Conservation (phyloP, 2,329 filamentous ascomycete species). For the Phaeosphaeriaceae sp. region DNA sequence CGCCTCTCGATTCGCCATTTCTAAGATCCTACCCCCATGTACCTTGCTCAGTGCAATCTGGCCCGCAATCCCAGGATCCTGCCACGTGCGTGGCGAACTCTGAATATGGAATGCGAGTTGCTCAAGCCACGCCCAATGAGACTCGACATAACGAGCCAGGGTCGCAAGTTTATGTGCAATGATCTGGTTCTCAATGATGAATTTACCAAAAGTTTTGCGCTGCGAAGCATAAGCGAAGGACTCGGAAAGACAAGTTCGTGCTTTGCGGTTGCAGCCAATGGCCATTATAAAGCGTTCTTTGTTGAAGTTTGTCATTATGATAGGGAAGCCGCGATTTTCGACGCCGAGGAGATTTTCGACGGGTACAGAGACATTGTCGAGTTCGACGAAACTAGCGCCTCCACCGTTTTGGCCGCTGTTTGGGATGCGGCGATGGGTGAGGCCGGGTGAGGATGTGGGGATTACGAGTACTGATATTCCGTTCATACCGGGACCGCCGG, state of each 20-base stretch:
- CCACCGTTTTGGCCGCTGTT: constrained; percentile 73
- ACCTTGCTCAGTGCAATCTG: constrained; percentile 56
- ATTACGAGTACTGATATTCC: constrained; percentile 67
- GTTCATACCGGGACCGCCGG: constrained; percentile 59
- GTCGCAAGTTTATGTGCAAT: constrained; percentile 67
- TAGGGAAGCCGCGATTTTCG: constrained; percentile 63
- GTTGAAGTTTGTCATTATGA: constrained; percentile 63
- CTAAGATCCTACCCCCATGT: constrained; percentile 57
- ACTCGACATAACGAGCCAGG: constrained; percentile 65
- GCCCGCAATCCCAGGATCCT: constrained; percentile 48
- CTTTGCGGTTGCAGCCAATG: constrained; percentile 63
- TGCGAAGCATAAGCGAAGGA: constrained; percentile 59
- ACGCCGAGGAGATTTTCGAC: constrained; percentile 60
- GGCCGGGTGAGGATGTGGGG: constrained; percentile 57
- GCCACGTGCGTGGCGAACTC: constrained; percentile 49
- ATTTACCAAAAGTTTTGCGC: constrained; percentile 65
- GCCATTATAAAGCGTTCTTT: constrained; percentile 65
- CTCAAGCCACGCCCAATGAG: constrained; percentile 67
- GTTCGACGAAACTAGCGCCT: constrained; percentile 82
- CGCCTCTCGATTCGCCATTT: constrained; percentile 59
- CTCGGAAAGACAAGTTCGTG: constrained; percentile 62
- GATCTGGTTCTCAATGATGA: constrained; percentile 64
- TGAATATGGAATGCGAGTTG: constrained; percentile 64
- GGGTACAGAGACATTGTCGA: constrained; percentile 74
- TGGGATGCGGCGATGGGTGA: constrained; percentile 61